Conservation (phyloP, 2,329 filamentous ascomycete genomes). For the Didymosphaeria variabile region DNA sequence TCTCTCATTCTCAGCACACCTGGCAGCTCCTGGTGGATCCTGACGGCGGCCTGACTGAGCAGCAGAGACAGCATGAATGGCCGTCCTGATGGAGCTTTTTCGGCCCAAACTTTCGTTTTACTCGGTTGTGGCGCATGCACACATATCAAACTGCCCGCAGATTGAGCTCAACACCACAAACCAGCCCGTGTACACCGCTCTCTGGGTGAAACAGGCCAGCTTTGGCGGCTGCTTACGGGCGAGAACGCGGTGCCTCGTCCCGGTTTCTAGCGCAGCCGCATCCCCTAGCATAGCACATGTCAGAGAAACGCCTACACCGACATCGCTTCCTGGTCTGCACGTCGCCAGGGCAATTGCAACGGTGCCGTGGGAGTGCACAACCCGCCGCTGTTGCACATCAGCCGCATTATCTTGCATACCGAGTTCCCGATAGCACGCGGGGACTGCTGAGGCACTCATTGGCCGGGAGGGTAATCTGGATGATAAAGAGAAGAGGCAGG, state of each 20-base stretch:
- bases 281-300: slow-evolving; percentile 8
- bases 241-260: background rate
- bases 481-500: slow-evolving; percentile 20
- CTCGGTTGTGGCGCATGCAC: slow-evolving; percentile 13
- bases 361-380: slow-evolving; percentile 13
- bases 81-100: background rate
- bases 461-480: slow-evolving; percentile 27
- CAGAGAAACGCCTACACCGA: slow-evolving; percentile 9
- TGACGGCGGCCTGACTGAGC: background rate
- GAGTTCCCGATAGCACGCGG: slow-evolving; percentile 27
- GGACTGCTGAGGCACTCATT: slow-evolving; percentile 29
- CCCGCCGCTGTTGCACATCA: slow-evolving; percentile 23
- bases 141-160: slow-evolving; percentile 7
- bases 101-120: background rate
- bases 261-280: slow-evolving; percentile 4
- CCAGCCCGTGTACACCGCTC: slow-evolving; percentile 18
- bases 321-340: slow-evolving; percentile 8
- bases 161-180: slow-evolving; percentile 20
- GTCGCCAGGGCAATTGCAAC: slow-evolving; percentile 4
- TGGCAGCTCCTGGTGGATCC: background rate
- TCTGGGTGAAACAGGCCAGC: slow-evolving; percentile 16
- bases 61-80: background rate
- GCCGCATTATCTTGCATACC: slow-evolving; percentile 38
- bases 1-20: background rate
- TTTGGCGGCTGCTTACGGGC: slow-evolving; percentile 14